phyloP scores from a whole-genome alignment of 2,329 filamentous ascomycete species.

The Botrytis galanthina region DNA sequence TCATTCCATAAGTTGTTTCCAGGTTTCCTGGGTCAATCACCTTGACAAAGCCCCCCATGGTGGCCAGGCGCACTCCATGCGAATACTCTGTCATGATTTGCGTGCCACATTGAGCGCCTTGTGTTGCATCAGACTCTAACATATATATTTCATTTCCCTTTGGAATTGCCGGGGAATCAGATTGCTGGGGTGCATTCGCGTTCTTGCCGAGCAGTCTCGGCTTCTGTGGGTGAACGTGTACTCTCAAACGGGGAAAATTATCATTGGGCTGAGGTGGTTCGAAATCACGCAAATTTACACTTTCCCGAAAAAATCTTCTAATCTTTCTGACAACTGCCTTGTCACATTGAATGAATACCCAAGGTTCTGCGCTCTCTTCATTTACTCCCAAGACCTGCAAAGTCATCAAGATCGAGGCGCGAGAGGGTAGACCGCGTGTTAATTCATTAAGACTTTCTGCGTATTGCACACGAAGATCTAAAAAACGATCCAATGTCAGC shows the following conservation, averaged over 20 bases:
- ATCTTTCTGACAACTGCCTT: background rate
- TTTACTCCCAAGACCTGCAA: background rate
- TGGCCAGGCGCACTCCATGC: no score
- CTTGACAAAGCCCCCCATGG: no score
- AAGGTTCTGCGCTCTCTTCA: background rate
- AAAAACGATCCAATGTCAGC: background rate
- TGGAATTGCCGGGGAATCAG: no score
- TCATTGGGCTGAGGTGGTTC: background rate
- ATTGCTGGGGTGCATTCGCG: no score
- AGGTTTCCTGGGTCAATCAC: no score
- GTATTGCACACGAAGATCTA: background rate
- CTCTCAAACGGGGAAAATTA: background rate
- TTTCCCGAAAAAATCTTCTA: background rate
- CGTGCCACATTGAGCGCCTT: no score
- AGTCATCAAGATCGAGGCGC: background rate
- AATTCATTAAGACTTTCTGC: background rate
- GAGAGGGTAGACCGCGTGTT: background rate
- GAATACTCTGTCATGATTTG: no score
- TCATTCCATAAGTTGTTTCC: no score
- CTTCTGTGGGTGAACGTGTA: background rate
- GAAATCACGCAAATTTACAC: background rate
- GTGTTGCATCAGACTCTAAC: no score
- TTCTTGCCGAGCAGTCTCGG: background rate
- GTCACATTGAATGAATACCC: background rate
- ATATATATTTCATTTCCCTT: no score